Evolutionary conservation across 371 early-diverging fungal species (phyloP), one percentile per base, ranked within the genome.

Genomic region (Mucor lusitanicus): DNA sequence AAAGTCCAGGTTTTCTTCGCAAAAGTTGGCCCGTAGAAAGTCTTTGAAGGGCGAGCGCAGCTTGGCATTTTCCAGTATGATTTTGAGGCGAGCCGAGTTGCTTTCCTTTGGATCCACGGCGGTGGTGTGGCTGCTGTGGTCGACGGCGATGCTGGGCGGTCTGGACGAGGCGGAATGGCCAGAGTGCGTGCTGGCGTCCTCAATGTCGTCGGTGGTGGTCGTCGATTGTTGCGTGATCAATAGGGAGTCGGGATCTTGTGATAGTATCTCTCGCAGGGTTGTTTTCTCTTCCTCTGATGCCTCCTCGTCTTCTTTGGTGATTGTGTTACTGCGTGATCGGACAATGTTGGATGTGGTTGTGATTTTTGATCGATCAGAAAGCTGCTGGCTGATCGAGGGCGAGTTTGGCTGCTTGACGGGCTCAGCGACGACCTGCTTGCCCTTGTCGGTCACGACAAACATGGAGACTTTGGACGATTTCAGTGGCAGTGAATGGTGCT

Each of bases 1-100:
- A 60, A 91, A 92, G 48, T 87, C 79, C 37, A 90, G 73, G 61
- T 91, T 92, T 57, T 92, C 92, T 62, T 88, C 89, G 67, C 91
- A 91, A 64, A 88, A 88, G 61, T 90, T 88, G 28, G 86, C 82
- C 19, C 85, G 77, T 25, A 89, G 70, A 69, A 89, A 91, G 58
- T 82, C 85, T 67, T 88, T 87, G 74, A 90, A 91, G 8, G 87
- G 77, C 35, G 87, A 83, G 19, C 89, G 81, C 6, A 91, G 74
- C 6, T 78, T 81, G 2, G 82, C 64, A 65, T 82, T 86, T 27
- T 84, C 85, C 2, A 92, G 76, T 57, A 92, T 92, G 37, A 81
- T 67, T 54, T 83, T 85, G 9, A 92, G 83, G 46, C 85, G 69
- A 0, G 82, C 79, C 0, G 83, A 74, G 71, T 88, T 87, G 27